These are phyloP conservation scores for Saksenaea oblongispora DNA, from an alignment of 371 early-diverging fungal genomes.

Conservation along the genomic window DNA sequence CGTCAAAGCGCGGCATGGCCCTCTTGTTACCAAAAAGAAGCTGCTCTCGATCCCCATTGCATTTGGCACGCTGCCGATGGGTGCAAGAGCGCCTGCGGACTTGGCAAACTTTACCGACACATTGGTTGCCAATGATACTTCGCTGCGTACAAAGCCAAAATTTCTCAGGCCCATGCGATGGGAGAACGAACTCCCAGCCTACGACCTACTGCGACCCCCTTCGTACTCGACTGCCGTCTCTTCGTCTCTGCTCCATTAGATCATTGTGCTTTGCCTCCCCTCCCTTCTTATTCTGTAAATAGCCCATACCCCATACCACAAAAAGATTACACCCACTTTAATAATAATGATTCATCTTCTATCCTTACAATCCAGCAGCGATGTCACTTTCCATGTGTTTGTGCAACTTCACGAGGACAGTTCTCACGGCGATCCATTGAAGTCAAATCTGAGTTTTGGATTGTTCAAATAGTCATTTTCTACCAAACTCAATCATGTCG, in stretches of 20 bases:
- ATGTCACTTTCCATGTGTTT: not conserved
- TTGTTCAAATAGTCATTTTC: not conserved
- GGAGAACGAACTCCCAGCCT: not conserved
- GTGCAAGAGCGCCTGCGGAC: conserved; percentile 5
- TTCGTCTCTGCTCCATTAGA: not conserved
- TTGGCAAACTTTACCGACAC: conserved; percentile 7
- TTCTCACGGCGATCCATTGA: conserved; percentile 5
- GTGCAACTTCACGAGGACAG: not conserved
- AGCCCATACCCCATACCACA: not conserved
- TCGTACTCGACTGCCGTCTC: not conserved
- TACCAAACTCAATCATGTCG: not conserved
- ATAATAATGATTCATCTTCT: not conserved
- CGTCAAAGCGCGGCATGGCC: not conserved
- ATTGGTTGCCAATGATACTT: conserved; percentile 1
- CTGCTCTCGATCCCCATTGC: conserved; percentile 4
- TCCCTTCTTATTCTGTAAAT: not conserved
- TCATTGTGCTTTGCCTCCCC: not conserved
- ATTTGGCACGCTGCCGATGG: conserved; percentile 7
- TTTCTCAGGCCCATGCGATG: conserved; percentile 4
- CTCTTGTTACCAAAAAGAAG: conserved; percentile 2
- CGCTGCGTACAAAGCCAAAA: conserved; percentile 9
- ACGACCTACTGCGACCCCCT: not conserved
- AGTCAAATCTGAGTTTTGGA: not conserved
- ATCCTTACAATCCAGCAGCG: not conserved
- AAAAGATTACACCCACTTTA: not conserved